Evolutionary conservation across 768 basidiomycete species (phyloP), one percentile per base, ranked within the genome.

Genomic region (Termitomyces sp.): DNA sequence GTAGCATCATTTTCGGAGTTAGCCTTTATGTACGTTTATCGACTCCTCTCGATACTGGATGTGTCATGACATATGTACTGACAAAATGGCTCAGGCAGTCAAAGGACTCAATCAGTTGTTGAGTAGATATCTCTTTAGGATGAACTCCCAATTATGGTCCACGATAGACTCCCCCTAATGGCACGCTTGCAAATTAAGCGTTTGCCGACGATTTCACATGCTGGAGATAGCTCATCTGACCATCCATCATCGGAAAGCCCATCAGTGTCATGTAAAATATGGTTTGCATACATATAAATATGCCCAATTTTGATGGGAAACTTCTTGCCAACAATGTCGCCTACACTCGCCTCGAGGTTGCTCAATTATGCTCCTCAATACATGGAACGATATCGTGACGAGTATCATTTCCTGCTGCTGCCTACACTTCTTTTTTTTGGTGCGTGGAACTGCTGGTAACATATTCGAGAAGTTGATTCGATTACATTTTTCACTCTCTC

Each of bases 141-240:
- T 40, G n/a, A 19, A 40, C 39, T n/a, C 8, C 39, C 8, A 16
- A 37, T 37, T 37, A 14, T 1, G 12, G 39, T 9, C 39, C 39
- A 40, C 3, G 14, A 37, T 37, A 17, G 35, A 17, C 35, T 14
- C 35, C 17, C 35, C 35, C 16, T 37, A 37, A 12, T 17, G 35
- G 6, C 34, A 37, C 34, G 34, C 34, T 34, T 34, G n/a, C n/a
- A 11, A 19, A 17, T 28, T 23, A 25, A 28, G 27, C 17, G 3
- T 19, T 51, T 40, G 25, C 45, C 37, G 54, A 44, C 40, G 8
- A 46, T 46, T 55, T 55, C 54, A 55, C 54, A 55, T 55, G 45
- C 23, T 43, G 25, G 9, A 7, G 8, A 43, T 8, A 34, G 46
- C 46, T 30, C 46, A 47, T 47, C 46, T 47, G 46, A 47, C 46